These are phyloP conservation scores for Karstenula rhodostoma DNA, from an alignment of 2,329 filamentous ascomycete genomes.

Conservation along the genomic window DNA sequence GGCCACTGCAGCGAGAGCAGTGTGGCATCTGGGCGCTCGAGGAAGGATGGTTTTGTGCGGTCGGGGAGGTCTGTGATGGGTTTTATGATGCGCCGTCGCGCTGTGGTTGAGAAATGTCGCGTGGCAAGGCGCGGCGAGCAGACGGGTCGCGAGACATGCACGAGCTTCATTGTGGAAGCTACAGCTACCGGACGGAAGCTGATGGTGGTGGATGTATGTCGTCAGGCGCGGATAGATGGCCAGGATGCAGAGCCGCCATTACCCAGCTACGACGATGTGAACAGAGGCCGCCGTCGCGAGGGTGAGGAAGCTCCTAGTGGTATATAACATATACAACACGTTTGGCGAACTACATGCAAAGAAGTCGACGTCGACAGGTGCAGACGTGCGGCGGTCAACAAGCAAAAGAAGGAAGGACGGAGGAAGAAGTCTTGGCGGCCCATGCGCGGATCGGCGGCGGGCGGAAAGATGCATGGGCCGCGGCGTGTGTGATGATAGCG, in stretches of 20 bases:
- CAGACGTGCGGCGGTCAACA: not conserved
- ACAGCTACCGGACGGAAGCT: not conserved
- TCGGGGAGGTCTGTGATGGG: constrained; percentile 43
- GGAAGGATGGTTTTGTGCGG: constrained; percentile 45
- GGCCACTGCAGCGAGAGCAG: constrained; percentile 74
- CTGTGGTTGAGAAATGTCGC: constrained; percentile 39
- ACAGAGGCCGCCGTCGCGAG: not conserved
- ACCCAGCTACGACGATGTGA: constrained; percentile 3
- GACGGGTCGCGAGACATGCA: constrained; percentile 18
- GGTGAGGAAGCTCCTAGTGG: not conserved
- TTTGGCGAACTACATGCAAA: no score
- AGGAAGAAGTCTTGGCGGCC: constrained; percentile 1
- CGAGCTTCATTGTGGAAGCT: constrained; percentile 3
- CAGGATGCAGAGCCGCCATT: constrained; percentile 1
- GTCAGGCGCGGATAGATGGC: not conserved
- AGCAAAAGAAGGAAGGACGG: not conserved
- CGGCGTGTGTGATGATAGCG: not conserved
- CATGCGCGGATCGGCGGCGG: not conserved
- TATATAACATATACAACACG: no score
- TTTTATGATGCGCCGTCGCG: constrained; percentile 32
- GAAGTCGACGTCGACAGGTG: not conserved
- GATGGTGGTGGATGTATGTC: not conserved
- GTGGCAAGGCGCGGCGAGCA: not conserved
- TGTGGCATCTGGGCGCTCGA: constrained; percentile 66
- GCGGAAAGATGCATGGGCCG: no score